Evolutionary conservation across 1,284 basidiomycete genomes (phyloP).

Genomic region (Ceratobasidium sp.): DNA sequence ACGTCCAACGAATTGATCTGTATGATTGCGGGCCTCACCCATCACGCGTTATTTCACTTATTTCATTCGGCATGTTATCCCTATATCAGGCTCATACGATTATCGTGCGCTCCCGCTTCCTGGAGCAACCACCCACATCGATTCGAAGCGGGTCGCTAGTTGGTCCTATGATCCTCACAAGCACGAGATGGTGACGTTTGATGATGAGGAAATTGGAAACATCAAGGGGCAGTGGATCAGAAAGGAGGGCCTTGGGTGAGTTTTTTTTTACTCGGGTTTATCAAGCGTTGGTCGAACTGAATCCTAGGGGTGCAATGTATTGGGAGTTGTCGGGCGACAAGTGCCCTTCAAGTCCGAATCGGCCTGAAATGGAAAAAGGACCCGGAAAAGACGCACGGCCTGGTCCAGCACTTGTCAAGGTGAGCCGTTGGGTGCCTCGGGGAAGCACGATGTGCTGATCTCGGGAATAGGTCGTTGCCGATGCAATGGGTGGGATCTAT

Average conservation of each 20-base stretch:
- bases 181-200: conserved; percentile 81
- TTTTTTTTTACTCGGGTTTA: conserved; percentile 61
- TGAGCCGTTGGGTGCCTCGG: background rate
- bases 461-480: conserved; percentile 70
- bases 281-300: conserved; percentile 29
- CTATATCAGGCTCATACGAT: conserved; percentile 61
- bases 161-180: conserved; percentile 74
- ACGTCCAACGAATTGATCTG: too few species aligned
- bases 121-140: conserved; percentile 64
- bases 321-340: conserved; percentile 88
- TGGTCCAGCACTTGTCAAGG: conserved; percentile 22
- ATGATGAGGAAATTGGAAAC: conserved; percentile 68
- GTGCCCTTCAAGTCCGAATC: conserved; percentile 51
- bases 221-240: conserved; percentile 80
- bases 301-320: conserved; percentile 51
- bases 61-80: too few species aligned
- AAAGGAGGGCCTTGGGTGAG: conserved; percentile 72
- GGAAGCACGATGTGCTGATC: conserved; percentile 53
- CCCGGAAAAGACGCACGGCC: conserved; percentile 59
- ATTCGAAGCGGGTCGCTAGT: conserved; percentile 66
- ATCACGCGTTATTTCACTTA: background rate
- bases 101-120: conserved; percentile 79
- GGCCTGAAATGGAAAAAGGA: conserved; percentile 74
- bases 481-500: conserved; percentile 67
- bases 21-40: conserved; percentile 47